Conservation (phyloP, 352 stramenopile species). For the Pythium chondricola region DNA sequence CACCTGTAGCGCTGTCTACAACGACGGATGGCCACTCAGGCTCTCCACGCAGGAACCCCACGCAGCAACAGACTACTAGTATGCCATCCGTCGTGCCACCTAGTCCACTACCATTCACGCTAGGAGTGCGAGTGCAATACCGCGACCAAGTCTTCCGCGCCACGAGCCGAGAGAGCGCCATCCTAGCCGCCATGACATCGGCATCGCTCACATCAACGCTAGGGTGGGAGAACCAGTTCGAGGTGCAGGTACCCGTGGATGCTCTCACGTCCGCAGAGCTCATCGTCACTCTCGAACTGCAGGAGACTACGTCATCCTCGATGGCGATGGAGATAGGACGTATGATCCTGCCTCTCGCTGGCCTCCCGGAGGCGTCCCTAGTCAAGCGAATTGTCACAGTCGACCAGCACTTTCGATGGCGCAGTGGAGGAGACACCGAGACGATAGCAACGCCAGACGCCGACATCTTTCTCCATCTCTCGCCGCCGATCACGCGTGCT, state of each 20-base stretch:
- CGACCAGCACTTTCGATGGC: conserved; percentile 50
- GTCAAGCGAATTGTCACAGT: conserved; percentile 23
- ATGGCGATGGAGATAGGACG: conserved; percentile 34
- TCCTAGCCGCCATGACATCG: conserved; percentile 25
- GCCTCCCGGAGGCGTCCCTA: conserved; percentile 35
- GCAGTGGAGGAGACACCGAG: too few species aligned
- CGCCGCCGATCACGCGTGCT: conserved; percentile 37
- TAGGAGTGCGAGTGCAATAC: conserved; percentile 45
- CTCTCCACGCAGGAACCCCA: conserved; percentile 8
- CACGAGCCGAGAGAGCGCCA: conserved; percentile 36
- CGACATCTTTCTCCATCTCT: conserved; percentile 58
- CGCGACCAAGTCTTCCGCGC: conserved; percentile 34
- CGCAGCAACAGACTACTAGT: conserved; percentile 6
- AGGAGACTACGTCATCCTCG: conserved; percentile 26
- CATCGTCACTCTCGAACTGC: conserved; percentile 42
- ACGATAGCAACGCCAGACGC: too few species aligned
- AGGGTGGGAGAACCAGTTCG: conserved; percentile 64
- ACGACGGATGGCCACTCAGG: neutral
- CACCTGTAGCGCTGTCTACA: neutral
- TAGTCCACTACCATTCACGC: conserved; percentile 31
- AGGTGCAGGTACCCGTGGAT: conserved; percentile 33
- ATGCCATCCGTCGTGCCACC: too few species aligned
- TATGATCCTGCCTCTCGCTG: conserved; percentile 25
- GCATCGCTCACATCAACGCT: conserved; percentile 16
- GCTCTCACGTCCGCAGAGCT: conserved; percentile 20